Base-by-base conservation (phyloP, 257 asterid species). In the Penstemon newberryi region DNA sequence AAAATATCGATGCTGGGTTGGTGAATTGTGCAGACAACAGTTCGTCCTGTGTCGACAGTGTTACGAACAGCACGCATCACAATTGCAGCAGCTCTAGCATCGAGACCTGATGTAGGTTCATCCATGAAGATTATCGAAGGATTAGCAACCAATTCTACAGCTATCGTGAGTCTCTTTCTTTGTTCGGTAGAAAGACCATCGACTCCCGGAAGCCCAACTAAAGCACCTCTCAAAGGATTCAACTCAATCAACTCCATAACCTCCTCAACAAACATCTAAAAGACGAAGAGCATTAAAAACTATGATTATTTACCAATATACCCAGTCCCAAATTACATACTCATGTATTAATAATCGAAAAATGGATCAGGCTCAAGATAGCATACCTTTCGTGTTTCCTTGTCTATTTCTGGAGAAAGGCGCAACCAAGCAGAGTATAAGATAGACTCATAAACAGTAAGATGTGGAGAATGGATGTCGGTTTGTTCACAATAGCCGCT, bases 41-140 rank as follows among this genome's bases (percentile, higher is more conserved):
- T 88, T 63, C 96, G 79, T 11, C 97, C 97, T 0, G 97, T 90
- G 60, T 88, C 97, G 0, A 90, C 97, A 0, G 97, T 90, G 82
- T 90, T 90, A 15, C 97, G 83, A 11, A 90, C 96, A 5, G 96
- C 69, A 25, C 96, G 75, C 97, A 88, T 90, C 73, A 91, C 95
- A 46, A 91, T 88, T 5, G 97, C 97, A 39, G 97, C 97, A 60
- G 97, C 96, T 75, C 96, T 78, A 59, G 97, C 97, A 77, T 91
- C 97, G 36, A 91, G 96, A 0, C 96, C 90, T 13, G 97, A 86
- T 37, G 97, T 91, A 9, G 96, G 97, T 56, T 91, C 97, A 61
- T 91, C 97, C 97, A 91, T 91, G 86, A 91, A 91, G 75, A 91
- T 85, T 60, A 91, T 86, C 58, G 95, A 91, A 10, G 97, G 97